Evolutionary conservation across 1,139 yeast species (phyloP).

Genomic region (Suhomyces maxii): DNA sequence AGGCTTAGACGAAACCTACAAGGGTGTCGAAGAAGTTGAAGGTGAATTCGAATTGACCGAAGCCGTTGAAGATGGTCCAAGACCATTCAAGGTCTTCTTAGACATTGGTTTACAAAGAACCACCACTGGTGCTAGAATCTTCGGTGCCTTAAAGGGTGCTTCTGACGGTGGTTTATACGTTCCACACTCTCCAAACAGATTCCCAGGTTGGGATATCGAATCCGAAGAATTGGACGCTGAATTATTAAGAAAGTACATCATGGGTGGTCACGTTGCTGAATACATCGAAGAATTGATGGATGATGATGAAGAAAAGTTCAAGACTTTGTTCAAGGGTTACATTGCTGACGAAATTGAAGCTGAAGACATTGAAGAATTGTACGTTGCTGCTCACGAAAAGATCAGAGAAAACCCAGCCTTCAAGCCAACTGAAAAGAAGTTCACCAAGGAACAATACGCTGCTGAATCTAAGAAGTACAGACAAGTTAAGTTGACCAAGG

Average conservation of each 20-base stretch:
- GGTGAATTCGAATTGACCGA: constrained; percentile 98
- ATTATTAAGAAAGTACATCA: constrained; percentile 96
- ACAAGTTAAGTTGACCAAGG: constrained; percentile 84
- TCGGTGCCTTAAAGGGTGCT: constrained; percentile 99
- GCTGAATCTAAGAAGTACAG: constrained; percentile 94
- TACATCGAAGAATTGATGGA: constrained; percentile 99
- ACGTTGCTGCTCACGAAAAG: constrained; percentile 90
- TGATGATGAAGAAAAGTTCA: constrained; percentile 99
- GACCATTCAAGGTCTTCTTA: constrained; percentile 99
- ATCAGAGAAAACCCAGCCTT: constrained; percentile 95
- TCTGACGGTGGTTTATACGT: constrained; percentile 99
- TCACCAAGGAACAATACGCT: constrained; percentile 97
- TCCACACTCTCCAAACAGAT: constrained; percentile 99
- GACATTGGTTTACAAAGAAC: constrained; percentile 99
- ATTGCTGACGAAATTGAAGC: constrained; percentile 96
- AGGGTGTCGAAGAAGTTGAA: constrained; percentile 98
- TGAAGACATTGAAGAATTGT: constrained; percentile 93
- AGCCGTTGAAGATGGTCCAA: constrained; percentile 99
- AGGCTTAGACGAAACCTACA: constrained; percentile 97
- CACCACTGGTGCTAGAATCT: constrained; percentile 99
- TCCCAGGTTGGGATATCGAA: constrained; percentile 99
- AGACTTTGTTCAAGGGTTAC: constrained; percentile 94
- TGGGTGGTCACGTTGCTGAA: constrained; percentile 99
- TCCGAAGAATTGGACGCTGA: constrained; percentile 98
- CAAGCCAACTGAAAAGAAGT: constrained; percentile 91